A percentile compares a stretch with the other conserved stretches of the same genome.
Conservation (phyloP, 352 stramenopile genomes). For the Paralagenidium karlingii region DNA sequence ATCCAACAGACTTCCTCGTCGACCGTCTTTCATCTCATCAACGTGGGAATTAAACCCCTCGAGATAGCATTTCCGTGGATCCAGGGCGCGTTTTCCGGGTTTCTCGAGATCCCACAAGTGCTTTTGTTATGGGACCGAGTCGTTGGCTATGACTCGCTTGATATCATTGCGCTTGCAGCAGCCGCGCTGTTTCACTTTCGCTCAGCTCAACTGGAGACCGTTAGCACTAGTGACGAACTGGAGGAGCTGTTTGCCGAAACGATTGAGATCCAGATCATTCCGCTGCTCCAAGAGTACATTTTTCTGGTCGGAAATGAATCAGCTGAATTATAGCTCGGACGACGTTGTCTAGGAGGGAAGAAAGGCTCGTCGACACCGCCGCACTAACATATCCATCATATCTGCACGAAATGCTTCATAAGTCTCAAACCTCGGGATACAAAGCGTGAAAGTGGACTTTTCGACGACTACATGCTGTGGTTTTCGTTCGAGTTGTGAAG, state of each 20-base stretch:
- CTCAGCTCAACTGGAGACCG: slow-evolving; percentile 26
- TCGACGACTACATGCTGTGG: too few relatives aligned
- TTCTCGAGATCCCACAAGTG: slow-evolving; percentile 61
- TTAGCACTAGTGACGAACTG: slow-evolving; percentile 31
- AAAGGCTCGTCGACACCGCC: slow-evolving; percentile 21
- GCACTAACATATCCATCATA: slow-evolving; percentile 27
- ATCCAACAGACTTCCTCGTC: slow-evolving; percentile 27
- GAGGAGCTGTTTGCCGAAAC: slow-evolving; percentile 55
- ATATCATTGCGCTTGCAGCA: slow-evolving; percentile 53
- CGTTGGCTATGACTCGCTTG: slow-evolving; percentile 51
- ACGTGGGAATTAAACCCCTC: slow-evolving; percentile 39
- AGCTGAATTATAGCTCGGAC: neutral
- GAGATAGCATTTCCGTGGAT: slow-evolving; percentile 75
- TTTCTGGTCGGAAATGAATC: slow-evolving; percentile 19
- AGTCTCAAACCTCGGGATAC: slow-evolving; percentile 32
- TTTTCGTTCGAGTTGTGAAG: too few relatives aligned
- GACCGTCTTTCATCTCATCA: slow-evolving; percentile 46
- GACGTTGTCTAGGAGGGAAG: slow-evolving; percentile 10
- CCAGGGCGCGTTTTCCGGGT: slow-evolving; percentile 58
- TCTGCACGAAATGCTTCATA: slow-evolving; percentile 35
- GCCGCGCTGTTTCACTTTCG: slow-evolving; percentile 64
- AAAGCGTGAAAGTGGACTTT: too few relatives aligned
- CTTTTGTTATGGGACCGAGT: slow-evolving; percentile 70
- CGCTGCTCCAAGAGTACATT: slow-evolving; percentile 58
- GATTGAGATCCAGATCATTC: slow-evolving; percentile 53